Evolutionary conservation across 768 basidiomycete genomes (phyloP), one percentile per base, ranked within the genome.

Genomic region (Suillus discolor): DNA sequence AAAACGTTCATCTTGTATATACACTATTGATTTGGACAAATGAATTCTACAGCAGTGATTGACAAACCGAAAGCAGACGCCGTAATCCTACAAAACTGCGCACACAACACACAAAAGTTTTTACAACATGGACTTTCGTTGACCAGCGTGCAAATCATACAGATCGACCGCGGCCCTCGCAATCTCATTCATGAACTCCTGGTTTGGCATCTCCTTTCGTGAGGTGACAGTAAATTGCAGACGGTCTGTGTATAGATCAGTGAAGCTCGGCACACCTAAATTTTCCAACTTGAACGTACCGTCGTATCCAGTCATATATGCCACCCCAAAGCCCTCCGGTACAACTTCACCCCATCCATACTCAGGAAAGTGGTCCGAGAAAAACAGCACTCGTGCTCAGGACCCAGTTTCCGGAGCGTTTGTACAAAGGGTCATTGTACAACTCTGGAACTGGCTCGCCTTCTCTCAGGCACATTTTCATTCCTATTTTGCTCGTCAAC

Each of bases 271-370:
- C 31, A 36, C 23, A 38, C n/a, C 31, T 31, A 3, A 62, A 23
- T 65, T 65, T 64, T 42, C n/a, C 13, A 45, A 25, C 15, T 51
- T 18, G 51, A 28, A 75, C 85, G 63, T 65, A 90, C 91, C 88
- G 68, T 92, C 87, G 71, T 87, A 91, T 45, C 93, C 92, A n/a
- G 96, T 96, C 86, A 94, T 89, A 73, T 98, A 98, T 15, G 94
- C 91, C 38, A 98, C 90, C 39, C 96, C 96, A 73, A 96, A 98
- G 1, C 96, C 96, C 69, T 97, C 90, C 1, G 93, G 89, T 31
- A 97, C 94, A 54, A 98, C 92, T 84, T 94, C 93, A 59, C 96
- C 96, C 96, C 96, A 98, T 16, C 96, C 96, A 77, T 97, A 95
- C 25, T 84, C 87, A 44, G 83, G 84, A 72, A 98, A 88, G 75